Conservation (phyloP, 1,139 yeast species). For the Zygosaccharomyces pseudobailii region DNA sequence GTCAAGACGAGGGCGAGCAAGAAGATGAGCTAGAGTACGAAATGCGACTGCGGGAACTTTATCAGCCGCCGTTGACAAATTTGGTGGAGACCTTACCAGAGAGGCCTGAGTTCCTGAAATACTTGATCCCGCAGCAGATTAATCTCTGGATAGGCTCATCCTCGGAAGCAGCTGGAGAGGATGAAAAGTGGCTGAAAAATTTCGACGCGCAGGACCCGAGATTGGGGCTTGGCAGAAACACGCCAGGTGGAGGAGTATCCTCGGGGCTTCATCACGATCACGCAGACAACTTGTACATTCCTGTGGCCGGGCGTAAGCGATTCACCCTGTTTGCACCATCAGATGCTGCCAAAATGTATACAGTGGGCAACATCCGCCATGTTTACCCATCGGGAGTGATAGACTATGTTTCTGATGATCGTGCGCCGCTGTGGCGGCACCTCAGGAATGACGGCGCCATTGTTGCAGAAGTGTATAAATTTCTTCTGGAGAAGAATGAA, state of each 20-base stretch:
- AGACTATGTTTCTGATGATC: conserved; percentile 49
- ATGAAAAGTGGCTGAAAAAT: conserved; percentile 13
- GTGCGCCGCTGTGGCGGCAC: conserved; percentile 55
- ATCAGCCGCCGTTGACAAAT: conserved; percentile 59
- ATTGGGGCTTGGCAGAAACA: conserved; percentile 46
- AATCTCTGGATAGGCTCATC: conserved; percentile 65
- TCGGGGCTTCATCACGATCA: conserved; percentile 82
- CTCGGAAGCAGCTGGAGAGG: conserved; percentile 11
- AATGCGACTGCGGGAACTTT: conserved; percentile 42
- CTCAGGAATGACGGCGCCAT: conserved; percentile 62
- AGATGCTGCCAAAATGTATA: conserved; percentile 52
- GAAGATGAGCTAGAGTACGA: conserved; percentile 32
- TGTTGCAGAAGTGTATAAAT: conserved; percentile 41
- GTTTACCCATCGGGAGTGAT: conserved; percentile 60
- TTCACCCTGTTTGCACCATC: conserved; percentile 62
- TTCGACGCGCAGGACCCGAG: conserved; percentile 22
- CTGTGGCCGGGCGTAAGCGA: conserved; percentile 56
- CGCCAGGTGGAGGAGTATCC: conserved; percentile 55
- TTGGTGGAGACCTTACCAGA: conserved; percentile 36
- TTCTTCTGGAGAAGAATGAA: conserved; percentile 22
- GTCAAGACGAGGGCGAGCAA: conserved; percentile 16
- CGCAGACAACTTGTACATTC: conserved; percentile 65
- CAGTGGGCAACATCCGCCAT: conserved; percentile 52
- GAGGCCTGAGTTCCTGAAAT: conserved; percentile 40
- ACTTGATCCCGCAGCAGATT: conserved; percentile 60